Evolutionary conservation across 1,139 yeast genomes (phyloP).

Genomic region (Scheffersomyces insectosa): DNA sequence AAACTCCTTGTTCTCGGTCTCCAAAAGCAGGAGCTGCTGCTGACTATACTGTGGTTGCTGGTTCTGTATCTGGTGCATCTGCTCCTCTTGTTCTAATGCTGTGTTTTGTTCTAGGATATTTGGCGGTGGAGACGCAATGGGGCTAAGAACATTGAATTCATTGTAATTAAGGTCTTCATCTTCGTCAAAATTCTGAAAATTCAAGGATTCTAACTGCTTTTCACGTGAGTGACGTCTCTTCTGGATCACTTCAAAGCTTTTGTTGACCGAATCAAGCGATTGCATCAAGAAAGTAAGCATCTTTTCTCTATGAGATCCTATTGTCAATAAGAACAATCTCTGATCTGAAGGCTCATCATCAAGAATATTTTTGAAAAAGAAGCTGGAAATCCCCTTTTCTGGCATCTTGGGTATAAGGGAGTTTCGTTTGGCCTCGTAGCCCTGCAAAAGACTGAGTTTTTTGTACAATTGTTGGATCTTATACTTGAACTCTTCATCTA

Average conservation of each 20-base stretch:
- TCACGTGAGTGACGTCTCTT: slow-evolving; percentile 43
- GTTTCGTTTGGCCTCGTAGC: slow-evolving; percentile 51
- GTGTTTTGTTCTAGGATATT: slow-evolving; percentile 27
- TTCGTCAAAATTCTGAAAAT: slow-evolving; percentile 41
- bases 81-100: slow-evolving; percentile 15
- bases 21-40: slow-evolving; percentile 67
- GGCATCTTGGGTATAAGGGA: slow-evolving; percentile 16
- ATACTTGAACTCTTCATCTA: slow-evolving; percentile 55
- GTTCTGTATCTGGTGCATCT: slow-evolving; percentile 8
- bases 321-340: slow-evolving; percentile 25
- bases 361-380: slow-evolving; percentile 28
- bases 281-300: slow-evolving; percentile 40
- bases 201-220: slow-evolving; percentile 38
- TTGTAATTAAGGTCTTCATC: slow-evolving; percentile 8
- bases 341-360: slow-evolving; percentile 31
- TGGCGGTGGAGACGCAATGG: slow-evolving; percentile 10
- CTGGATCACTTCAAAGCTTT: slow-evolving; percentile 42
- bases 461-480: slow-evolving; percentile 52
- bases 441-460: slow-evolving; percentile 49
- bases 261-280: slow-evolving; percentile 33
- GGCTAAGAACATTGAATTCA: slow-evolving; percentile 12
- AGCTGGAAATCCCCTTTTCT: slow-evolving; percentile 15
- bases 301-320: slow-evolving; percentile 37
- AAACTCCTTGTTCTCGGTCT: slow-evolving; percentile 71
- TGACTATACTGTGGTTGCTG: slow-evolving; percentile 44